Percentiles rank a stretch among this genome's conserved stretches.
Conservation (phyloP, 805 yeast genomes). For the Yarrowia alimentaria region DNA sequence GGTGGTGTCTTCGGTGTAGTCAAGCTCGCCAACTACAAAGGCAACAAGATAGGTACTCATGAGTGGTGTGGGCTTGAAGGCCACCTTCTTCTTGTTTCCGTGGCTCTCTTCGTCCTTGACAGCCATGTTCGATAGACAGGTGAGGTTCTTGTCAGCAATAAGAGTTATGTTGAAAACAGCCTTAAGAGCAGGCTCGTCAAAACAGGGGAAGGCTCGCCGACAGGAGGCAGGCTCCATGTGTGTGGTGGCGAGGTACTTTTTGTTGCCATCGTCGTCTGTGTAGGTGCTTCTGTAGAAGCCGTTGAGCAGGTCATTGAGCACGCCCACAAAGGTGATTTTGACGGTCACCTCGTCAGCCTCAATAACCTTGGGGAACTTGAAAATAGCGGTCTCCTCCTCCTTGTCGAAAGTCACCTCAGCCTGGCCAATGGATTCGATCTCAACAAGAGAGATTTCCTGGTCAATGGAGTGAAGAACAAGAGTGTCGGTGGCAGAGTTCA, state of each 20-base stretch:
- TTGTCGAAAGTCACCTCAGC: slow-evolving; percentile 38
- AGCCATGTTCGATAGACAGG: slow-evolving; percentile 69
- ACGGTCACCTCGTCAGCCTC: slow-evolving; percentile 52
- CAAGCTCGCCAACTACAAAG: slow-evolving; percentile 68
- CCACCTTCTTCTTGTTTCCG: slow-evolving; percentile 47
- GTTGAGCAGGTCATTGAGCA: slow-evolving; percentile 64
- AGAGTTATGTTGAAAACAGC: slow-evolving; percentile 62
- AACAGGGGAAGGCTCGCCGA: slow-evolving; percentile 73
- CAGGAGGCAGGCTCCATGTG: slow-evolving; percentile 78
- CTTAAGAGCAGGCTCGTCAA: slow-evolving; percentile 69
- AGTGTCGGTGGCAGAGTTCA: slow-evolving; percentile 44
- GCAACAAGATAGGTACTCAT: slow-evolving; percentile 77
- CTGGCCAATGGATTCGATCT: slow-evolving; percentile 39
- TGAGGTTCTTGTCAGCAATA: slow-evolving; percentile 50
- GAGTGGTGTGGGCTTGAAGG: slow-evolving; percentile 60
- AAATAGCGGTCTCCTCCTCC: slow-evolving; percentile 59
- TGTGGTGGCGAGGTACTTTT: slow-evolving; percentile 59
- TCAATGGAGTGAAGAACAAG: slow-evolving; percentile 62
- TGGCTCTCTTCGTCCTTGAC: slow-evolving; percentile 44
- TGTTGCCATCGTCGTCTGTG: slow-evolving; percentile 50
- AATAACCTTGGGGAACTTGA: slow-evolving; percentile 54
- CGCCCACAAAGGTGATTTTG: slow-evolving; percentile 53
- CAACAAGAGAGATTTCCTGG: slow-evolving; percentile 53
- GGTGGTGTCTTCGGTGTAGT: slow-evolving; percentile 55
- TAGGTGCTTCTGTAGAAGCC: slow-evolving; percentile 71